Percentiles rank a stretch among this genome's conserved stretches.
Conservation (phyloP, 306 rosid genomes). For the Abrus pulchellus region DNA sequence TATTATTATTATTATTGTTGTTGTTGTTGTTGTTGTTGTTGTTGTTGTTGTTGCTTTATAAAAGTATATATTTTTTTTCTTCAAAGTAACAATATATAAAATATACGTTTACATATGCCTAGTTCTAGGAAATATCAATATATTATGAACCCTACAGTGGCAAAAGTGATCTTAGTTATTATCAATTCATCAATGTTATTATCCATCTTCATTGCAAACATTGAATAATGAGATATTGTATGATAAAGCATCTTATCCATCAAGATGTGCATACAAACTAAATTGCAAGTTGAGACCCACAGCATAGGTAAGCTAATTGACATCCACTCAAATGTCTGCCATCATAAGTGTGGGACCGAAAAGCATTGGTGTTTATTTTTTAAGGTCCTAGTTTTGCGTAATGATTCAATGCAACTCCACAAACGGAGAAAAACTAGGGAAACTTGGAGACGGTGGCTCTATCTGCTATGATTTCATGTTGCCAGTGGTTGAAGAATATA, state of each 20-base stretch:
- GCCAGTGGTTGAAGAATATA: constrained; percentile 56
- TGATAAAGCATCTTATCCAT: constrained; percentile 40
- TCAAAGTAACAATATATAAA: no score
- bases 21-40: no score
- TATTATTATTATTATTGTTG: no score
- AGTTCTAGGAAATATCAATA: background rate
- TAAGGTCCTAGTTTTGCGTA: constrained; percentile 20
- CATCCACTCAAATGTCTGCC: constrained; percentile 51
- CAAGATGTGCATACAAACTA: constrained; percentile 1
- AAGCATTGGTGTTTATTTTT: background rate
- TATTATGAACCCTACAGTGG: background rate
- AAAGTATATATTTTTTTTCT: no score
- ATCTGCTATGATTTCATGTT: constrained; percentile 13
- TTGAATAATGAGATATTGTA: constrained; percentile 34
- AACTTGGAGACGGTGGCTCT: constrained; percentile 22
- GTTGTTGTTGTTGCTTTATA: no score
- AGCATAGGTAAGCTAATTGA: constrained; percentile 40
- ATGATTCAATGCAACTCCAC: constrained; percentile 48
- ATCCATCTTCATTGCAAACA: constrained; percentile 28
- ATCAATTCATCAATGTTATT: constrained; percentile 14
- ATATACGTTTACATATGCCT: no score
- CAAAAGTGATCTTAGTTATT: background rate
- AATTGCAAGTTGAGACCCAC: constrained; percentile 50
- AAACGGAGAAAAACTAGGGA: background rate
- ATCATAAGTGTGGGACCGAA: constrained; percentile 49